Conservation (phyloP, 2,329 filamentous ascomycete species). For the Colletotrichum neosansevieriae region DNA sequence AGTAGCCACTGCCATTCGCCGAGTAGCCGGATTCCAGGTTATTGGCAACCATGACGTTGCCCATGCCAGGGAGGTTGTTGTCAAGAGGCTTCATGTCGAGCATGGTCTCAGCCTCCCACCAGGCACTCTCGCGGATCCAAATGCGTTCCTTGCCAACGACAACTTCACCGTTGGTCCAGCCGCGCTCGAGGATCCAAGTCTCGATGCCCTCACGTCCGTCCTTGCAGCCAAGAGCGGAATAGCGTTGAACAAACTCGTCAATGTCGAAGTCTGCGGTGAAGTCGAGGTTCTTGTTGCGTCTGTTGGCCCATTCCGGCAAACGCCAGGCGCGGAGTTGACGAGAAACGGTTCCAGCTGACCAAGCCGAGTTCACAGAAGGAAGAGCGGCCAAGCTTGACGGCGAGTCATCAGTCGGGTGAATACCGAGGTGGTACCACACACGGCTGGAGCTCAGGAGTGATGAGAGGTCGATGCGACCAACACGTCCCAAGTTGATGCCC, state of each 20-base stretch:
- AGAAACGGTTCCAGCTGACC: slow-evolving; percentile 94
- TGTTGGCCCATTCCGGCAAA: slow-evolving; percentile 95
- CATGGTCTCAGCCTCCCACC: slow-evolving; percentile 99
- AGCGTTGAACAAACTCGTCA: slow-evolving; percentile 90
- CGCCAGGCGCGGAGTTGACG: slow-evolving; percentile 94
- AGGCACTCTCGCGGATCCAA: slow-evolving; percentile 93
- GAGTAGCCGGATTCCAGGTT: slow-evolving; percentile 82
- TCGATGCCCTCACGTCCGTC: slow-evolving; percentile 94
- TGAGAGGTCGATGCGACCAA: slow-evolving; percentile 83
- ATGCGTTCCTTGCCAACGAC: slow-evolving; percentile 90
- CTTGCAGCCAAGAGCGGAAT: slow-evolving; percentile 84
- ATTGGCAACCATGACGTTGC: slow-evolving; percentile 56
- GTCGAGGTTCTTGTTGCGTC: slow-evolving; percentile 89
- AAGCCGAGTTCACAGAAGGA: slow-evolving; percentile 80
- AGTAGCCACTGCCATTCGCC: slow-evolving; percentile 75
- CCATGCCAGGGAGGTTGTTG: slow-evolving; percentile 46
- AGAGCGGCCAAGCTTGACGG: slow-evolving; percentile 81
- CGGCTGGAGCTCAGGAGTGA: slow-evolving; percentile 83
- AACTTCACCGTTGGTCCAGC: slow-evolving; percentile 98
- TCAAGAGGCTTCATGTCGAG: slow-evolving; percentile 85
- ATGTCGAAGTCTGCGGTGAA: slow-evolving; percentile 97
- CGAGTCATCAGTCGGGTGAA: slow-evolving; percentile 91
- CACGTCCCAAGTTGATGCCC: slow-evolving; percentile 83
- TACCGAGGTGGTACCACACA: slow-evolving; percentile 92
- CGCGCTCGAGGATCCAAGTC: slow-evolving; percentile 92